Conservation (phyloP, 1,139 yeast genomes). For the Blastobotrys capitulatus region DNA sequence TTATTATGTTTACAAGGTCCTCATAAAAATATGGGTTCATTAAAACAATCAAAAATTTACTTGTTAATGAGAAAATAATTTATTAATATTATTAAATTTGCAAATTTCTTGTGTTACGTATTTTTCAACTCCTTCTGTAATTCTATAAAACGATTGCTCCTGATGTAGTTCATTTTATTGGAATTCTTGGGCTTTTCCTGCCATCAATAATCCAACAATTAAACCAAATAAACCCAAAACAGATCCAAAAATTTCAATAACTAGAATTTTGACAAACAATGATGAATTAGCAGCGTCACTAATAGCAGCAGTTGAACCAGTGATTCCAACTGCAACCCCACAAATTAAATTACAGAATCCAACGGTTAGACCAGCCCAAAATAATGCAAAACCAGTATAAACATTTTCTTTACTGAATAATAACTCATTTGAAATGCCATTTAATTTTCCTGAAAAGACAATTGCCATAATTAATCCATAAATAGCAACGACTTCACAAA, state of each 20-base stretch:
- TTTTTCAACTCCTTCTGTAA: too few species aligned
- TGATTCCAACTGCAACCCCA: constrained; percentile 96
- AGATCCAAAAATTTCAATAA: constrained; percentile 94
- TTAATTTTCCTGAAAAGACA: constrained; percentile 86
- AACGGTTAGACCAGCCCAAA: constrained; percentile 98
- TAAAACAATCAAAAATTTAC: constrained; percentile 93
- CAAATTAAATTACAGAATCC: constrained; percentile 91
- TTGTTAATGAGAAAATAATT: constrained; percentile 79
- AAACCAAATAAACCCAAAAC: constrained; percentile 85
- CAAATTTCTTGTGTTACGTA: too few species aligned
- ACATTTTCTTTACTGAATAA: constrained; percentile 77
- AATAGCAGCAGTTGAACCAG: constrained; percentile 97
- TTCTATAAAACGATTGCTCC: too few species aligned
- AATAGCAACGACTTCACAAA: constrained; percentile 99
- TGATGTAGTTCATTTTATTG: constrained; percentile 14
- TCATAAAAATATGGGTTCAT: constrained; percentile 77
- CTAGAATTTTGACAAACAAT: constrained; percentile 90
- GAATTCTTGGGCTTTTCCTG: constrained; percentile 88
- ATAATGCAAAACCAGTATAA: constrained; percentile 85
- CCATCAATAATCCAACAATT: constrained; percentile 95
- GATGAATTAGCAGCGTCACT: constrained; percentile 97
- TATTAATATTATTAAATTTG: too few species aligned
- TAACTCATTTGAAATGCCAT: constrained; percentile 50
- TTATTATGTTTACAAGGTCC: constrained; percentile 93
- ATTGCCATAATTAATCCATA: constrained; percentile 98